Percentiles rank a stretch among this genome's conserved stretches.
phyloP scores from a whole-genome alignment of 2,329 filamentous ascomycete genomes.

The Elsinoe necatrix region DNA sequence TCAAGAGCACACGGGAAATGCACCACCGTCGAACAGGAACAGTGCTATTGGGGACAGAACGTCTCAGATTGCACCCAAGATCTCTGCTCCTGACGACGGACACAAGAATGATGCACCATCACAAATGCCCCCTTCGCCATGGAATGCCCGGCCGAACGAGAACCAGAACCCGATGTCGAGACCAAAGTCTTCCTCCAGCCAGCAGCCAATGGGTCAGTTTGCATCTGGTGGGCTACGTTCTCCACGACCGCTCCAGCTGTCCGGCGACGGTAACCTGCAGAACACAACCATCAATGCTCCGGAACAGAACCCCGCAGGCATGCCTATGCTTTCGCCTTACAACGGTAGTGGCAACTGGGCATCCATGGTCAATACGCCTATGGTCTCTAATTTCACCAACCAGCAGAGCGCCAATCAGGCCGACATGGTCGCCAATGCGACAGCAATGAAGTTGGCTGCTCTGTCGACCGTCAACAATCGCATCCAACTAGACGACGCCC shows the following conservation, averaged over 20 bases:
- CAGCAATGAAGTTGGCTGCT: slow-evolving; percentile 96
- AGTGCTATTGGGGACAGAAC: slow-evolving; percentile 71
- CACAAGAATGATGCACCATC: slow-evolving; percentile 51
- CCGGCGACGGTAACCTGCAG: slow-evolving; percentile 64
- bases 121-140: slow-evolving; percentile 68
- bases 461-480: slow-evolving; percentile 97
- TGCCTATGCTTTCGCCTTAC: slow-evolving; percentile 80
- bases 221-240: slow-evolving; percentile 76
- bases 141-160: slow-evolving; percentile 52
- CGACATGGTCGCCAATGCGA: slow-evolving; percentile 97
- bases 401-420: slow-evolving; percentile 59
- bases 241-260: slow-evolving; percentile 60
- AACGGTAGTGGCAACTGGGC: slow-evolving; percentile 88
- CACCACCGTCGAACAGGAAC: slow-evolving; percentile 85
- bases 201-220: slow-evolving; percentile 79
- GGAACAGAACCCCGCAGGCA: slow-evolving; percentile 56
- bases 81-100: slow-evolving; percentile 59
- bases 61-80: slow-evolving; percentile 66
- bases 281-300: slow-evolving; percentile 70
- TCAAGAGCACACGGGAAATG: slow-evolving; percentile 86
- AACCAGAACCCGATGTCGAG: slow-evolving; percentile 49
- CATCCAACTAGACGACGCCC: slow-evolving; percentile 91
- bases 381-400: slow-evolving; percentile 73
- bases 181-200: slow-evolving; percentile 68
- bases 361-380: slow-evolving; percentile 95